Evolutionary conservation across 2,329 filamentous ascomycete genomes (phyloP), one percentile per base, ranked within the genome.

Genomic region (Ilyonectria sp.): DNA sequence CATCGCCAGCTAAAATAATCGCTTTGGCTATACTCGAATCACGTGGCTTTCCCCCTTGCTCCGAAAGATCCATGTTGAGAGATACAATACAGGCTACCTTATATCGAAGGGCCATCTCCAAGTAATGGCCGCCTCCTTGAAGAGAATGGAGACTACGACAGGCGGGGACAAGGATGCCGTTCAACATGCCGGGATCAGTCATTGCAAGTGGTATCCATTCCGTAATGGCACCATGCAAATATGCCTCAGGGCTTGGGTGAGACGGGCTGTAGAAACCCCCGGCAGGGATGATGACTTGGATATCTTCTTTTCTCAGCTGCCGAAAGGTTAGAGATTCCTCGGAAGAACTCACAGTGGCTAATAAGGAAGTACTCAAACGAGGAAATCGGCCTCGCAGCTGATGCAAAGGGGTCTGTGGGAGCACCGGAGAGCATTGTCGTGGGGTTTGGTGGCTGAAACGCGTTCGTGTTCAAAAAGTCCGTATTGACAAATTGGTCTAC

Each of bases 121-220:
- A 31, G 11, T 60, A 53, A 1, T 31, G 31, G 2, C 58, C 37
- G 15, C 26, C 31, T 2, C 58, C 47, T 8, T 29, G 40, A 19
- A 60, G 47, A 9, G 58, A 21, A 33, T 53, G 47, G 5, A 60
- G 37, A n/a, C 33, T 60, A 1, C 58, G 58, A 17, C 58, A 60
- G 6, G 58, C 33, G 21, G 58, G 40, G 46, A 40, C 17, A 6
- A 60, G 49, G 9, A 60, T 53, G 6, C 58, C 58, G 9, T 49
- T 44, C 31, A 60, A 37, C 46, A 60, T 52, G 2, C 58, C 58
- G 2, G 47, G 26, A n/a, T 60, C 58, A 9, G 58, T 60, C 13
- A 60, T 46, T 0, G 58, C 58, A 8, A 60, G 58, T 9, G 58
- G 58, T 53, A 60, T 53, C 58, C 58, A 60, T 37, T 60, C 33